Conservation (phyloP, 768 basidiomycete genomes). For the Boletus tylopilopsis region DNA sequence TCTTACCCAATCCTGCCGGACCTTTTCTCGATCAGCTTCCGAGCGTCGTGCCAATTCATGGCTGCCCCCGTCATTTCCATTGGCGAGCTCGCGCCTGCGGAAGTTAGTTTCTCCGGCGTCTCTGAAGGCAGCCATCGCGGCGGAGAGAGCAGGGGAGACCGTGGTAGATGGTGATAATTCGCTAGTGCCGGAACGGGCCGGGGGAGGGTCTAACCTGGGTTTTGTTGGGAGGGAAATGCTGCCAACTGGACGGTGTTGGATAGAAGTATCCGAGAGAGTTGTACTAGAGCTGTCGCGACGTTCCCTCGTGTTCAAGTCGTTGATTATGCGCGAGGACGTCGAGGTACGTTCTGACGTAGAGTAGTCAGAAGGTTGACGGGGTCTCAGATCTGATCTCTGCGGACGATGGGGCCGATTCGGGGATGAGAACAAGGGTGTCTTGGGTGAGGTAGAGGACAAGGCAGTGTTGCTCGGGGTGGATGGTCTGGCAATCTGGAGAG, state of each 20-base stretch:
- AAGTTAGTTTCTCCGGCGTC: constrained; percentile 45
- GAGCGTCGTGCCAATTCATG: constrained; percentile 55
- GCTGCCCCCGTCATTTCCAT: constrained; percentile 50
- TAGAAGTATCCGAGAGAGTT: constrained; percentile 42
- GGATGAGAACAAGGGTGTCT: constrained; percentile 37
- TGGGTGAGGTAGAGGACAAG: constrained; percentile 35
- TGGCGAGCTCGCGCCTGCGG: constrained; percentile 51
- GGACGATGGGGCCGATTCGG: constrained; percentile 59
- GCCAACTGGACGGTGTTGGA: constrained; percentile 30
- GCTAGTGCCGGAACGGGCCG: constrained; percentile 11
- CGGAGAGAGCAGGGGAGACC: constrained; percentile 44
- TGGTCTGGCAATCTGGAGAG: constrained; percentile 58
- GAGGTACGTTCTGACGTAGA: constrained; percentile 49
- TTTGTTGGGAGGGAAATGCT: constrained; percentile 18
- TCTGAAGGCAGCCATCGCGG: constrained; percentile 69
- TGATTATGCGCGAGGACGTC: constrained; percentile 36
- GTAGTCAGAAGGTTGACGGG: constrained; percentile 49
- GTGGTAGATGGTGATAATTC: constrained; percentile 32
- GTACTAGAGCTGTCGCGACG: constrained; percentile 52
- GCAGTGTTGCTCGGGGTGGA: constrained; percentile 47
- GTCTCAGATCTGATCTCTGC: constrained; percentile 62
- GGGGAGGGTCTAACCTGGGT: constrained; percentile 14
- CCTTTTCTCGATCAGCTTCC: constrained; percentile 61
- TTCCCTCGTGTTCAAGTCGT: constrained; percentile 26
- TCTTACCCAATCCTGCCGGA: constrained; percentile 64